These are phyloP conservation scores for Grosmannia serpens DNA, from an alignment of 2,329 filamentous ascomycete species.

Conservation along the genomic window DNA sequence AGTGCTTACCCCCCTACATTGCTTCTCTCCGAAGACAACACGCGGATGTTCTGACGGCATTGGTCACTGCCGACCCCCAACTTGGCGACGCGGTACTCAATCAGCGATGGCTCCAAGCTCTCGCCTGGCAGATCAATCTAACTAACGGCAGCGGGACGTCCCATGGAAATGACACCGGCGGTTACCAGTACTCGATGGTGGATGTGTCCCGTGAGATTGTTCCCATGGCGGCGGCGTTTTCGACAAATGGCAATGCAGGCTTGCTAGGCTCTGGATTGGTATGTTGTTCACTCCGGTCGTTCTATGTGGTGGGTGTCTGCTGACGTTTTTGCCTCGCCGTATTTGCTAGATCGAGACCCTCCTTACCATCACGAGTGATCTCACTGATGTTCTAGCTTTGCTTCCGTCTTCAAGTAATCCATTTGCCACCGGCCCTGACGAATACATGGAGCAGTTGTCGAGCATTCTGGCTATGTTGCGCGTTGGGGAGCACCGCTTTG, in stretches of 20 bases:
- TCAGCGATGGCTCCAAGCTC: constrained; percentile 54
- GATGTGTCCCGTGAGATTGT: constrained; percentile 53
- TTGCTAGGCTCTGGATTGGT: constrained; percentile 64
- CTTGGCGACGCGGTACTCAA: constrained; percentile 44
- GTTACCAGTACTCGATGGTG: constrained; percentile 46
- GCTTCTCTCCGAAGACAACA: constrained; percentile 51
- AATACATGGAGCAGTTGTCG: constrained; percentile 60
- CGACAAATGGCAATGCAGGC: constrained; percentile 56
- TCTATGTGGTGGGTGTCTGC: background rate
- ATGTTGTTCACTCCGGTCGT: constrained; percentile 6
- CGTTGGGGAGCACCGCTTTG: constrained; percentile 64
- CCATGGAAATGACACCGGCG: background rate
- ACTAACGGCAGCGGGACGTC: constrained; percentile 39
- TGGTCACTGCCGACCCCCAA: constrained; percentile 40
- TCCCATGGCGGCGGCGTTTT: constrained; percentile 59
- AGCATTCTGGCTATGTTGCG: constrained; percentile 58
- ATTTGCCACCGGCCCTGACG: constrained; percentile 56
- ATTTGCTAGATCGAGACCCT: constrained; percentile 59
- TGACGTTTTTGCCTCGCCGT: background rate
- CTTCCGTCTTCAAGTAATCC: constrained; percentile 48
- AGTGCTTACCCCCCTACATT: constrained; percentile 47
- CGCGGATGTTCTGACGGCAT: constrained; percentile 39
- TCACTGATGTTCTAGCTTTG: constrained; percentile 61
- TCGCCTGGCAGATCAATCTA: constrained; percentile 50
- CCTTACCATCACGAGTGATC: constrained; percentile 61